Evolutionary conservation across 495 filamentous ascomycete species (phyloP).

Genomic region (Aspergillus carlsbadensis): DNA sequence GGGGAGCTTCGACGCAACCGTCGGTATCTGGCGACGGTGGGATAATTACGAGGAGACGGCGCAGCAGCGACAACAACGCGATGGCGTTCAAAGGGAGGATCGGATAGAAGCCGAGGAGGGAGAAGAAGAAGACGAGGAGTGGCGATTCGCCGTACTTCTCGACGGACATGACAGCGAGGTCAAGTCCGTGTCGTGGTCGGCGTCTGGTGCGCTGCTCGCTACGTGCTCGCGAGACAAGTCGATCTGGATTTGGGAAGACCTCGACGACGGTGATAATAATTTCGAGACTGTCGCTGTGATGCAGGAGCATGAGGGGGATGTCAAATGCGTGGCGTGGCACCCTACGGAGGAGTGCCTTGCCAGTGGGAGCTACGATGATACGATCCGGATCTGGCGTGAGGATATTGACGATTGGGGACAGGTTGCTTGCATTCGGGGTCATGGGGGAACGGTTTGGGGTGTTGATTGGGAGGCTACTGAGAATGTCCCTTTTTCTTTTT

Average conservation of each 20-base stretch:
- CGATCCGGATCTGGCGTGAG: slow-evolving; percentile 82
- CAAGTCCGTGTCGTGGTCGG: slow-evolving; percentile 79
- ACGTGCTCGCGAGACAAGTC: slow-evolving; percentile 90
- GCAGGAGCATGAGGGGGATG: slow-evolving; percentile 90
- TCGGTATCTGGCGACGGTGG: slow-evolving; percentile 79
- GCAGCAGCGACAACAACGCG: not conserved
- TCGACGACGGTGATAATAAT: slow-evolving; percentile 79
- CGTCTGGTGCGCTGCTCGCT: slow-evolving; percentile 77
- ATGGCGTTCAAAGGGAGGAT: slow-evolving; percentile 21
- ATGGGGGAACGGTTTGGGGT: slow-evolving; percentile 82
- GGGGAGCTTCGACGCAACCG: slow-evolving; percentile 85
- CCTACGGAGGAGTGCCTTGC: slow-evolving; percentile 78
- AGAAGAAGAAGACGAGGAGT: slow-evolving; percentile 71
- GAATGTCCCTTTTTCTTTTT: slow-evolving; percentile 19
- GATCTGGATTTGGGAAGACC: slow-evolving; percentile 99
- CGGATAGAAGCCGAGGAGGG: not conserved
- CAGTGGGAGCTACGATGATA: slow-evolving; percentile 88
- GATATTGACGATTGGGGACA: slow-evolving; percentile 92
- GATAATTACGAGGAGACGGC: slow-evolving; percentile 42
- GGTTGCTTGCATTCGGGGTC: slow-evolving; percentile 75
- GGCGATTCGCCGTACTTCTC: slow-evolving; percentile 82
- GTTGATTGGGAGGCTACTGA: slow-evolving; percentile 69
- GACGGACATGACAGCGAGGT: slow-evolving; percentile 95
- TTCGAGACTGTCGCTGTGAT: slow-evolving; percentile 95
- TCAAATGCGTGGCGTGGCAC: slow-evolving; percentile 92